Evolutionary conservation across 139 green algal genomes (phyloP), one percentile per base, ranked within the genome.

Genomic region (Ulvella scutata): DNA sequence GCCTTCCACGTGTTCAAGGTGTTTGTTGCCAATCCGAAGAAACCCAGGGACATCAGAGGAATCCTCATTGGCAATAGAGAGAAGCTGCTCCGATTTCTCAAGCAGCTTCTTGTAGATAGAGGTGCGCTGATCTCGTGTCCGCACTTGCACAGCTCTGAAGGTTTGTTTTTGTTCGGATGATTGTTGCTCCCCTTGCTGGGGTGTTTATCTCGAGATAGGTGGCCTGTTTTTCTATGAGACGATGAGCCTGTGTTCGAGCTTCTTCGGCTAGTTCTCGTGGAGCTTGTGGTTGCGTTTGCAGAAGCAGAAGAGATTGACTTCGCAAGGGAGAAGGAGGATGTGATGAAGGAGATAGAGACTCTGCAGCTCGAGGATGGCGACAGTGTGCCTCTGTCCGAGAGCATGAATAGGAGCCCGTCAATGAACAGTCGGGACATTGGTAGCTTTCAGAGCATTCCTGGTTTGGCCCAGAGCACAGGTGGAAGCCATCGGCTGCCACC

Each of bases 1-100:
- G 93, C 93, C 0, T 98, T 97, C 81, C 93, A 98, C 80, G 91
- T 97, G 0, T 98, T 98, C 87, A 98, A 98, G 90, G 92, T 96
- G 43, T 97, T 98, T 88, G 93, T 98, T 61, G 93, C 91, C 61
- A 97, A 97, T 84, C 92, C 92, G 36, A 90, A 91, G 79, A 98
- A 98, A 85, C 87, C 91, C 2, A 74, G 81, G 62, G 72, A 84
- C 20, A 90, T 98, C 37, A 43, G 90, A 3, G 86, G 92, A 37
- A 92, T 97, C 61, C 86, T 98, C 43, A 74, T 78, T 21, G 89
- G 87, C 80, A 97, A 97, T 83, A 83, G 83, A 40, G 86, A 94
- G 3, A 97, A 96, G 83, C 84, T 98, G 75, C 85, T 98, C 21
- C 90, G 87, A 44, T 98, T 94, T 77, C 78, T 98, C 62, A 79